These are phyloP conservation scores for Fusarium paranaense DNA, from an alignment of 2,329 filamentous ascomycete genomes.

Conservation along the genomic window DNA sequence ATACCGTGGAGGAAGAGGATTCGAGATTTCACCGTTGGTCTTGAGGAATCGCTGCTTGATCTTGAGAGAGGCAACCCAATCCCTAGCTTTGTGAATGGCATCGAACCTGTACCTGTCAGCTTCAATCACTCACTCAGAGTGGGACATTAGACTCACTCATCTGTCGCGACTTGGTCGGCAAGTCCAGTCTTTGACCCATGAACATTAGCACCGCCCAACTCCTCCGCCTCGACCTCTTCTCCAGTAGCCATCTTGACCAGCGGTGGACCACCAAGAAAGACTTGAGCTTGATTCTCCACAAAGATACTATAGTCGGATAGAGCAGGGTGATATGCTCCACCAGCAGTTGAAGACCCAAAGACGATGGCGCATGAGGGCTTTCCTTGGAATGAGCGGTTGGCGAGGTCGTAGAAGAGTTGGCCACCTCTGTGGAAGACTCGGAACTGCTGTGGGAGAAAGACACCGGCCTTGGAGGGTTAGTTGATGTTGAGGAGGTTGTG, in stretches of 20 bases:
- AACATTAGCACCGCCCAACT: not conserved
- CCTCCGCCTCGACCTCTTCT: not conserved
- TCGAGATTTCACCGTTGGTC: not conserved
- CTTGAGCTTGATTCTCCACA: not conserved
- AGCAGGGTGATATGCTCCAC: not conserved
- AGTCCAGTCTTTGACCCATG: not conserved
- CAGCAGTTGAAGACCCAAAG: slow-evolving; percentile 25
- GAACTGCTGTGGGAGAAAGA: slow-evolving; percentile 54
- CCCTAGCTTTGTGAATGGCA: not conserved
- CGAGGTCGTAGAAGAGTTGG: slow-evolving; percentile 55
- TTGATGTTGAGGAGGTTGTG: not conserved
- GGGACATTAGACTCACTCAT: not conserved
- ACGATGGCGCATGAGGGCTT: slow-evolving; percentile 56
- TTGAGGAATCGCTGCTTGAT: not conserved
- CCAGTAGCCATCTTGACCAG: not conserved
- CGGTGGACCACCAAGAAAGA: not conserved
- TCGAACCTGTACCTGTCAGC: not conserved
- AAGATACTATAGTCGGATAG: not conserved
- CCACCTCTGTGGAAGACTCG: slow-evolving; percentile 54
- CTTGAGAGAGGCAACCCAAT: not conserved
- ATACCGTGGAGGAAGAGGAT: slow-evolving; percentile 44
- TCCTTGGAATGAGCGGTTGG: slow-evolving; percentile 51
- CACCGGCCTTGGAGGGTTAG: not conserved
- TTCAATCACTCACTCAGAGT: fast-evolving
- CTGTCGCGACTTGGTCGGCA: not conserved